Conservation (phyloP, 345 rosid genomes). For the Rhizophora apiculata region DNA sequence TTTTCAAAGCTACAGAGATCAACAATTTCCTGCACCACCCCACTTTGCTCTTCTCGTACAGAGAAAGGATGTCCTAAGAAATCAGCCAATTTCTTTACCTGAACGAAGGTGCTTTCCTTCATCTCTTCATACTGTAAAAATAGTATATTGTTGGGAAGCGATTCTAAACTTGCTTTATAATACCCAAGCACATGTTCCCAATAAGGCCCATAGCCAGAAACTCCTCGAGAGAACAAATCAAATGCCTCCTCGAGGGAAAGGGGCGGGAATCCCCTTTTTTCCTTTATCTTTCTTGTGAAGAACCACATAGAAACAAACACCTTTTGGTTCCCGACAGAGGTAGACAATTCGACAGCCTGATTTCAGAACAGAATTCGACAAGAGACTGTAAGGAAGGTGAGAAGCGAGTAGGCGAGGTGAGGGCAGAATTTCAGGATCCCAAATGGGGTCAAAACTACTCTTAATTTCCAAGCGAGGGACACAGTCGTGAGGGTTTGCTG, state of each 20-base stretch:
- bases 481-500: not conserved
- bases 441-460: not conserved
- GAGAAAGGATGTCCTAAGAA: not conserved
- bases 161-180: not conserved
- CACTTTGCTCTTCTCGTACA: not conserved
- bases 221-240: not conserved
- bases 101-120: not conserved
- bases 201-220: not conserved
- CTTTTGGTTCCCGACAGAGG: not conserved
- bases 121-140: not conserved
- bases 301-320: no score
- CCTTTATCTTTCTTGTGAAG: no score
- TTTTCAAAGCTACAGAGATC: slow-evolving; percentile 1
- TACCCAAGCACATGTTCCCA: slow-evolving; percentile 1
- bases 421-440: not conserved
- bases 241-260: not conserved
- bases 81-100: not conserved
- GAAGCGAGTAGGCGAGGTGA: not conserved
- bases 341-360: not conserved
- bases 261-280: not conserved
- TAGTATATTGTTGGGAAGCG: not conserved
- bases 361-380: not conserved
- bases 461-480: not conserved
- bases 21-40: not conserved
- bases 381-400: not conserved